These are phyloP conservation scores for Obelidium mucronatum DNA, from an alignment of 192 early-diverging fungal species.

Conservation along the genomic window DNA sequence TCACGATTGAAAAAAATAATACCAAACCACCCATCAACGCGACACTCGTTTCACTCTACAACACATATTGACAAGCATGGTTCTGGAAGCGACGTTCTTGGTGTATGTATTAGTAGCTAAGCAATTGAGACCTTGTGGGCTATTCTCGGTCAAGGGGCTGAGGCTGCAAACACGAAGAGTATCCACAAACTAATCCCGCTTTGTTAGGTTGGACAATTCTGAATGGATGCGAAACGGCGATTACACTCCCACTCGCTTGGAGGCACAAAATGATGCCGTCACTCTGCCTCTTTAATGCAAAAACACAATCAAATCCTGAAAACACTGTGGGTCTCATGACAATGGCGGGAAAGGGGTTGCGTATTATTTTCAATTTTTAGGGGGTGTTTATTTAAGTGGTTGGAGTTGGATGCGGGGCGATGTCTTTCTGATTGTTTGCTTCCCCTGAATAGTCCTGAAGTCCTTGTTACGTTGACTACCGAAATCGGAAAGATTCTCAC, in stretches of 20 bases:
- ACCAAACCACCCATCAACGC: background rate
- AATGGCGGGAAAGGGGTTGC: slow-evolving; percentile 87
- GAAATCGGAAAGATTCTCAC: slow-evolving; percentile 92
- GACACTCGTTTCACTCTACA: too few relatives aligned
- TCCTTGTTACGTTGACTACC: slow-evolving; percentile 88
- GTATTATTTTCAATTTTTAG: background rate
- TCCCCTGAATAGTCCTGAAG: slow-evolving; percentile 73
- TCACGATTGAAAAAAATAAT: background rate
- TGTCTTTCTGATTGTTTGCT: background rate
- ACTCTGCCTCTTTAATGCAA: slow-evolving; percentile 89
- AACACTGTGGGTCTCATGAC: slow-evolving; percentile 96
- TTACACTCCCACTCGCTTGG: slow-evolving; percentile 91
- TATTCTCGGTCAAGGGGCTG: too few relatives aligned
- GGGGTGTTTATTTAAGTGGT: too few relatives aligned
- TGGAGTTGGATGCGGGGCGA: too few relatives aligned
- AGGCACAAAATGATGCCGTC: slow-evolving; percentile 94
- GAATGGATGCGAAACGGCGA: slow-evolving; percentile 99
- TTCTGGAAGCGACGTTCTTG: slow-evolving; percentile 91
- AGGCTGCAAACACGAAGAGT: background rate
- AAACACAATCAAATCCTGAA: slow-evolving; percentile 92
- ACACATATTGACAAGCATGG: too few relatives aligned
- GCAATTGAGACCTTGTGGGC: too few relatives aligned
- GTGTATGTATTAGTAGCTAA: slow-evolving; percentile 61
- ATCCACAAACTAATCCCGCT: background rate
- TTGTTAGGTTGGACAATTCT: slow-evolving; percentile 83